Evolutionary conservation across 768 basidiomycete species (phyloP).

Genomic region (Suillus cothurnatus): DNA sequence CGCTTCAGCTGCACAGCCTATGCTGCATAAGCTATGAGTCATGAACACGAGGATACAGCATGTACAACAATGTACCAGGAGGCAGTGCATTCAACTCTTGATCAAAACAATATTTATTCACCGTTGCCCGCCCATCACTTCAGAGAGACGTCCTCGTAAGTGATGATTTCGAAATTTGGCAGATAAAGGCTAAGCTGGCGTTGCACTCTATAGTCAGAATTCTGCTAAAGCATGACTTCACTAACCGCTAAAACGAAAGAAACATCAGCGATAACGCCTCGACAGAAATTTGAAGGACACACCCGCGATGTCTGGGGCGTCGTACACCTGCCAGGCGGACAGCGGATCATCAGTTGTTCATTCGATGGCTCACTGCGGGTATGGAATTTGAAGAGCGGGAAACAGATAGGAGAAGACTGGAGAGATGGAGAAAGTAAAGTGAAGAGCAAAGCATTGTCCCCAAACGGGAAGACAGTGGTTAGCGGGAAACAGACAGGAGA

Average conservation of each 20-base stretch:
- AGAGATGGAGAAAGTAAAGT: not conserved
- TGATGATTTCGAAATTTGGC: not conserved
- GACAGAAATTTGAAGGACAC: not conserved
- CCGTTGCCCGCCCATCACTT: not conserved
- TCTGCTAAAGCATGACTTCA: not conserved
- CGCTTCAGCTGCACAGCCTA: not conserved
- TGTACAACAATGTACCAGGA: not conserved
- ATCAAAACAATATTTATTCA: not conserved
- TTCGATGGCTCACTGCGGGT: not conserved
- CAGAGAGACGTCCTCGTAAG: not conserved
- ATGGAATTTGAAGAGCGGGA: not conserved
- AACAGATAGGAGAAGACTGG: not conserved
- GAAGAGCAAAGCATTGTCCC: not conserved
- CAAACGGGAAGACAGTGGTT: not conserved
- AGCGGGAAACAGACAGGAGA: not conserved
- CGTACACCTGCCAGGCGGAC: not conserved
- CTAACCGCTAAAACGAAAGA: not conserved
- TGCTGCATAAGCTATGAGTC: not conserved
- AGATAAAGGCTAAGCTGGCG: not conserved
- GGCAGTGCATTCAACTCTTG: not conserved
- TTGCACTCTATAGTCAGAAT: not conserved
- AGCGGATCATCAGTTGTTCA: not conserved
- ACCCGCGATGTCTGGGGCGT: accelerated
- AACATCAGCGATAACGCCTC: not conserved
- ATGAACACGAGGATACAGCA: not conserved